Base-by-base conservation (phyloP, 805 yeast species). In the Teunomyces kruisii region DNA sequence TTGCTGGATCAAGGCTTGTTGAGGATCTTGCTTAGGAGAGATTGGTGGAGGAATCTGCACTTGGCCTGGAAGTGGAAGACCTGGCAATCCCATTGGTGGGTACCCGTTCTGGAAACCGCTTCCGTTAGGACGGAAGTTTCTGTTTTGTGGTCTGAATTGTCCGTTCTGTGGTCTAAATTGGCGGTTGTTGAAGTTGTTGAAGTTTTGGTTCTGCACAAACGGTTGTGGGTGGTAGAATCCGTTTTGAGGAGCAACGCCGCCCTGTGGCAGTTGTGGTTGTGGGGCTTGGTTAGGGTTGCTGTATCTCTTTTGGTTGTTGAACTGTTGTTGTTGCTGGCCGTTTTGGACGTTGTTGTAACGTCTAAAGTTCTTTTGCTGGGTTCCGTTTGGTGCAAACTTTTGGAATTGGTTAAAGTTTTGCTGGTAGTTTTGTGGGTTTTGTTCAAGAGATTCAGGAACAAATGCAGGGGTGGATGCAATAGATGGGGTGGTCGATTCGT, bases 1-100 rank as follows among this genome's bases (percentile, higher is more conserved):
- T 73, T 91, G 98, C 47, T 68, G 64, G 51, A 61, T 62, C 54
- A 72, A 72, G 30, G 77, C 77, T 51, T 65, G 65, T 47, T 62
- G 64, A 26, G 76, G 77, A 47, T 70, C 71, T 54, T 72, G 76
- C 54, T 72, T 68, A 15, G 76, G 75, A 39, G 75, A 69, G 50
- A 72, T 72, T 43, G 77, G 76, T 17, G 77, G 77, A 14, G 77
- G 76, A 19, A 70, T 67, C 45, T 61, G 68, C 27, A 57, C 58
- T 45, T 54, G 64, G 4, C 45, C 43, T 39, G 66, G 64, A 16
- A 31, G 10, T 13, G 42, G 28, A 14, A 42, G 26, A 13, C 27
- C 27, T 2, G 29, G 19, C 19, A 43, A 16, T 5, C 26, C 40
- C 47, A 40, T 40, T 35, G 38, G 28, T 17, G 38, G 38, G 28